A percentile compares a stretch with the other conserved stretches of the same genome.
phyloP scores from a whole-genome alignment of 331 rosid species.

The Quercus lobata region DNA sequence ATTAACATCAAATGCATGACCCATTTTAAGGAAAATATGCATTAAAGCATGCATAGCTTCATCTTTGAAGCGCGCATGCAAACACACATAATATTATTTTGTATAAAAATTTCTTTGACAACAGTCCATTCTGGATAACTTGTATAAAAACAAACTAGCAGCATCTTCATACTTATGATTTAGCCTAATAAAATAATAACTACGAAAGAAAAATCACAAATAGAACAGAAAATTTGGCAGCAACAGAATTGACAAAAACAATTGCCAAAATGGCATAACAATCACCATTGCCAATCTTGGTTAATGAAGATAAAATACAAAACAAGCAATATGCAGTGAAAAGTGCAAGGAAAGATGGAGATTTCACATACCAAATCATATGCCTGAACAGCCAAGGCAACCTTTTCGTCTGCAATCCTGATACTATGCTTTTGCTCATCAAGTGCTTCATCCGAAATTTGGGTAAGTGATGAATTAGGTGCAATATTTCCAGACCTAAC shows the following conservation, averaged over 20 bases:
- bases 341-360: constrained; percentile 7
- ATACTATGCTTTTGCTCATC: constrained; percentile 97
- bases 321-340: neutral
- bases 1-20: too few relatives aligned
- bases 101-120: neutral
- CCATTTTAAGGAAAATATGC: neutral
- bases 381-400: constrained; percentile 85
- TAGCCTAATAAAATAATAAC: neutral
- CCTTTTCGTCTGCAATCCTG: constrained; percentile 91
- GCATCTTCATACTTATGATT: neutral
- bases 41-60: neutral
- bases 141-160: neutral
- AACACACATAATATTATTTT: neutral
- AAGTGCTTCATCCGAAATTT: constrained; percentile 93
- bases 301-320: neutral
- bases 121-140: neutral
- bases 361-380: constrained; percentile 78
- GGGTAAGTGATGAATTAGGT: constrained; percentile 53
- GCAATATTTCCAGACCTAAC: constrained; percentile 73
- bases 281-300: neutral
- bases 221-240: neutral
- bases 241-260: neutral
- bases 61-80: neutral
- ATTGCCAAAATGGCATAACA: neutral
- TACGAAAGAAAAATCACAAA: neutral